phyloP scores from a whole-genome alignment of 2,329 filamentous ascomycete species.

The Talaromyces sp. region DNA sequence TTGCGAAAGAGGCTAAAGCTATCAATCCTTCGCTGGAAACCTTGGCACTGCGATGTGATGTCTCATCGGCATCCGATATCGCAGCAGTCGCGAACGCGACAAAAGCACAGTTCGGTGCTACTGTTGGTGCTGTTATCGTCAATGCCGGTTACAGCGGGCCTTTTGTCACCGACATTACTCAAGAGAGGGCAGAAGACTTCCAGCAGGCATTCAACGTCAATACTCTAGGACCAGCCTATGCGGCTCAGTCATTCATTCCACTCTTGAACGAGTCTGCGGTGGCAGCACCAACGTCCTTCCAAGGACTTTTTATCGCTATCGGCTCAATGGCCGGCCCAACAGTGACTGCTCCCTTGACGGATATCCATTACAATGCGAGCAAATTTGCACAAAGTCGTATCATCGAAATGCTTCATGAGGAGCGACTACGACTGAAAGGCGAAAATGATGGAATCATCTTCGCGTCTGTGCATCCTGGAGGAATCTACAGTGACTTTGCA shows the following conservation, averaged over 20 bases:
- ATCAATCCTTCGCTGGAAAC: slow-evolving; percentile 26
- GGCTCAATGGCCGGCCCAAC: slow-evolving; percentile 33
- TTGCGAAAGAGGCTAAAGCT: slow-evolving; percentile 24
- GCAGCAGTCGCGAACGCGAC: slow-evolving; percentile 22
- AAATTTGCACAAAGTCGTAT: slow-evolving; percentile 39
- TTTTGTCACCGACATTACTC: slow-evolving; percentile 32
- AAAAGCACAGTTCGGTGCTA: slow-evolving; percentile 19
- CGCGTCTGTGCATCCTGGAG: slow-evolving; percentile 36
- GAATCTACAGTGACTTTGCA: slow-evolving; percentile 36
- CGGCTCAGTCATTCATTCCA: slow-evolving; percentile 36
- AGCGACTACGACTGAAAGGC: slow-evolving; percentile 25
- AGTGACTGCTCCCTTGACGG: slow-evolving; percentile 39
- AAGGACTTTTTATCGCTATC: slow-evolving; percentile 31
- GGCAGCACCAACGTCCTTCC: slow-evolving; percentile 16
- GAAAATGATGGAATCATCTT: slow-evolving; percentile 20
- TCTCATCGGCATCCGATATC: slow-evolving; percentile 29
- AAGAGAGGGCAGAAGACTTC: slow-evolving; percentile 33
- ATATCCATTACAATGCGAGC: slow-evolving; percentile 29
- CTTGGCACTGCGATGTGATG: slow-evolving; percentile 31
- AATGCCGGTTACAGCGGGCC: slow-evolving; percentile 32
- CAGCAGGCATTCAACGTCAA: slow-evolving; percentile 38
- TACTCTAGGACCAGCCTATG: slow-evolving; percentile 36
- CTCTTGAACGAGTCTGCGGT: slow-evolving; percentile 26
- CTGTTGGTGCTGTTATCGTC: slow-evolving; percentile 24
- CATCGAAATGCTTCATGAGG: slow-evolving; percentile 39